Evolutionary conservation across 768 basidiomycete species (phyloP).

Genomic region (Suillus discolor): DNA sequence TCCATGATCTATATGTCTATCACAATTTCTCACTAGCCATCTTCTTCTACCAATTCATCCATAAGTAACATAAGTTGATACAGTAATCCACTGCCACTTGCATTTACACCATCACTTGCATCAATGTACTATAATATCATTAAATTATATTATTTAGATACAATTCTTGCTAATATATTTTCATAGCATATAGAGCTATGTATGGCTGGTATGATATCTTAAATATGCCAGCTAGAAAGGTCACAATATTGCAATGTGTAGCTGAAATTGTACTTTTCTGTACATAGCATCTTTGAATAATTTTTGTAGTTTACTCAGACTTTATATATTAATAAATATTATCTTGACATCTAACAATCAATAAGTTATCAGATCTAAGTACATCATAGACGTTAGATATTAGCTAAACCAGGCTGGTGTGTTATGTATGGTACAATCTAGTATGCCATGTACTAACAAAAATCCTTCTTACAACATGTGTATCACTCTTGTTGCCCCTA

Average conservation of each 20-base stretch:
- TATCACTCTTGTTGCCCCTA: too few relatives aligned
- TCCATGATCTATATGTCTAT: too few relatives aligned
- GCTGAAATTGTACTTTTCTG: not conserved
- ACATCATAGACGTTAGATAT: not conserved
- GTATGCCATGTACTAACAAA: not conserved
- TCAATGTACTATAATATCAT: not conserved
- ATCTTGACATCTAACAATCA: not conserved
- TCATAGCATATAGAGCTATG: not conserved
- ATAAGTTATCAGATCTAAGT: not conserved
- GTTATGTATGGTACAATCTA: not conserved
- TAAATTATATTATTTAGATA: slow-evolving; percentile 1
- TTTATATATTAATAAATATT: not conserved
- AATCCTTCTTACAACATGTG: not conserved
- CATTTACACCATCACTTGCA: not conserved
- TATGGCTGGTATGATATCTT: not conserved
- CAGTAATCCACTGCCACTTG: not conserved
- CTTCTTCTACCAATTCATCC: too few relatives aligned
- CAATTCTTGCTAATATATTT: not conserved
- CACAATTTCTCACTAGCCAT: too few relatives aligned
- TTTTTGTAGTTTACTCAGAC: not conserved
- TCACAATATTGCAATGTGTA: not conserved
- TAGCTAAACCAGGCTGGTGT: not conserved
- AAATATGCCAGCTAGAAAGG: not conserved
- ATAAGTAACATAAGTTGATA: too few relatives aligned
- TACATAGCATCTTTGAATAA: not conserved